Conservation (phyloP, 176 grass and related monocot genomes). For the Elymus sibiricus region DNA sequence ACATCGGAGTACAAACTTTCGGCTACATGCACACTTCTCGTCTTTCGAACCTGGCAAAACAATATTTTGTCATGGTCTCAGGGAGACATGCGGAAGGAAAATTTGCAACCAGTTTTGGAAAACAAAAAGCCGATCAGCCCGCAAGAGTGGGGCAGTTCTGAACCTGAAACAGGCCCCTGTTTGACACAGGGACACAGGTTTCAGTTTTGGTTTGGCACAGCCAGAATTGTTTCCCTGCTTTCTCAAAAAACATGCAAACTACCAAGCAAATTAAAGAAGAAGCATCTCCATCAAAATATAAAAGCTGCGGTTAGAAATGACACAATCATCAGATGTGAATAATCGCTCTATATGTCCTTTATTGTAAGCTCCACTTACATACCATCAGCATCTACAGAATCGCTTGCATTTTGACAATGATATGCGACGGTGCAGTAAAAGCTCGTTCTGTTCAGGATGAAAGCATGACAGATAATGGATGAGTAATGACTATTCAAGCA, state of each 20-base stretch:
- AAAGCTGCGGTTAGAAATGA: not conserved
- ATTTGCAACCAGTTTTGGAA: too few relatives aligned
- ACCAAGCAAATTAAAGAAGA: not conserved
- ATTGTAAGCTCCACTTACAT: constrained; percentile 5
- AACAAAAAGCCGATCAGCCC: too few relatives aligned
- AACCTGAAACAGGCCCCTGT: too few relatives aligned
- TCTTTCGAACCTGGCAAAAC: too few relatives aligned
- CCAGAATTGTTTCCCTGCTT: not conserved
- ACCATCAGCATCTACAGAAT: constrained; percentile 5
- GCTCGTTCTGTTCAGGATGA: constrained; percentile 1
- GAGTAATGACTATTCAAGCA: not conserved
- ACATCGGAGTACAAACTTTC: too few relatives aligned
- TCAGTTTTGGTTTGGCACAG: too few relatives aligned
- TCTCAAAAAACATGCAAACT: not conserved
- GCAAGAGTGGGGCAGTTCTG: too few relatives aligned
- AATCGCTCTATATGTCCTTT: constrained; percentile 16
- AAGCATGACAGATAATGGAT: constrained; percentile 3
- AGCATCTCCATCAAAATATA: not conserved
- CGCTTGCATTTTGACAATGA: constrained; percentile 3
- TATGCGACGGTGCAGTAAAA: not conserved
- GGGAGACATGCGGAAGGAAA: too few relatives aligned
- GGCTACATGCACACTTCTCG: too few relatives aligned
- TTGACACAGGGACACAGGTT: too few relatives aligned
- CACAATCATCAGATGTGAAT: not conserved
- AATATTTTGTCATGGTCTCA: too few relatives aligned